Evolutionary conservation across 345 rosid genomes (phyloP).

Genomic region (Capsella bursapastoris): DNA sequence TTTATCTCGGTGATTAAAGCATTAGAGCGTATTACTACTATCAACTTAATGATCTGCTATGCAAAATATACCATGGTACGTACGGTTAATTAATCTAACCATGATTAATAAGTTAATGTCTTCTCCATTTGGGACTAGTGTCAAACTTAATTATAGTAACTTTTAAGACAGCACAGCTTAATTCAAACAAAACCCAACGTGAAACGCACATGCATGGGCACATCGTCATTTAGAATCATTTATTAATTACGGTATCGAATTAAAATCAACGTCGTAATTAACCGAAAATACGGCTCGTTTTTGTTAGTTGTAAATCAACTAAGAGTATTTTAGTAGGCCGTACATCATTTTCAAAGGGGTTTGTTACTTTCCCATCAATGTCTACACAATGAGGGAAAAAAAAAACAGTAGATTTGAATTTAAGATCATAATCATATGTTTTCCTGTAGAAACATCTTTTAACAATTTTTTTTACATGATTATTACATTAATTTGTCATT

Average conservation of each 20-base stretch:
- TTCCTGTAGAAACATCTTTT: neutral
- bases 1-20: too few species aligned
- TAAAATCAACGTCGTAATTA: conserved; percentile 5
- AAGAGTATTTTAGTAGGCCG: neutral
- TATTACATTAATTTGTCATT: neutral
- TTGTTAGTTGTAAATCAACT: conserved; percentile 38
- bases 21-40: too few species aligned
- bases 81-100: neutral
- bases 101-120: neutral
- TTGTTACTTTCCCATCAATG: conserved; percentile 36
- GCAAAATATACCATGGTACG: neutral
- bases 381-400: conserved; percentile 2
- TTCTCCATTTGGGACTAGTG: too few species aligned
- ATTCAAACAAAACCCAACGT: conserved; percentile 24
- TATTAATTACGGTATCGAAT: conserved; percentile 10
- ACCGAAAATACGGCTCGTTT: conserved; percentile 37
- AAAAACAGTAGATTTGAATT: neutral
- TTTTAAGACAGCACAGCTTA: neutral
- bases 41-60: too few species aligned
- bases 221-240: conserved; percentile 22
- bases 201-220: conserved; percentile 34
- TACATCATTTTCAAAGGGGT: conserved; percentile 19
- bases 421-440: neutral
- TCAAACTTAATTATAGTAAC: too few species aligned
- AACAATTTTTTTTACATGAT: neutral